Percentiles rank a stretch among this genome's conserved stretches.
phyloP scores from a whole-genome alignment of 1,284 basidiomycete species.

The Vanrija sp. region DNA sequence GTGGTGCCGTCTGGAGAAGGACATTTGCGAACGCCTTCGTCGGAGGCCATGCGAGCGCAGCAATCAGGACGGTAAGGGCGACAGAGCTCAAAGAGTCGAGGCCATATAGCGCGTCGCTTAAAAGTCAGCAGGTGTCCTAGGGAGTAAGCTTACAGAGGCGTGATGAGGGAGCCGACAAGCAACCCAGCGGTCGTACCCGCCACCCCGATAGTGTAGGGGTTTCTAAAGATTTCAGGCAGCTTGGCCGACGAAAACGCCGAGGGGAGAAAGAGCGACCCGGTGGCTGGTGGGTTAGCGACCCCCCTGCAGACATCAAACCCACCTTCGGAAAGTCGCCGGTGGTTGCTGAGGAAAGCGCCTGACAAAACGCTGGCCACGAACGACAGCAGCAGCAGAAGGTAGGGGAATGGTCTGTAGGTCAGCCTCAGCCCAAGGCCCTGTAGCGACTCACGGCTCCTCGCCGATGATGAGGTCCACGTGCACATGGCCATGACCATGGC shows the following conservation, averaged over 20 bases:
- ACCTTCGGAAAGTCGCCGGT: conserved; percentile 66
- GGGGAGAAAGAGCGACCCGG: conserved; percentile 37
- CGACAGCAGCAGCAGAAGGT: conserved; percentile 59
- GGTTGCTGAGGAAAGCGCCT: conserved; percentile 61
- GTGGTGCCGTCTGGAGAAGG: conserved; percentile 78
- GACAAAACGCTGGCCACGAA: conserved; percentile 44
- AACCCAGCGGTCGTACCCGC: conserved; percentile 48
- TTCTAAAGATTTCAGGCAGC: conserved; percentile 27
- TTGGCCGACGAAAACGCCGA: conserved; percentile 17
- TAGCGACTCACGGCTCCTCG: conserved; percentile 10
- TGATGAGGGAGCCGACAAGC: conserved; percentile 36
- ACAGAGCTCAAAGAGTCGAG: conserved; percentile 73
- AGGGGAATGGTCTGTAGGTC: conserved; percentile 51
- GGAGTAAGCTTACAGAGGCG: conserved; percentile 53
- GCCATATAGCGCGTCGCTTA: conserved; percentile 54
- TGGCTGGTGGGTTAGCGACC: conserved; percentile 27
- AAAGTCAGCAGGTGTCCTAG: conserved; percentile 9
- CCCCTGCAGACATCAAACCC: too few relatives aligned
- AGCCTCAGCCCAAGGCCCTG: conserved; percentile 14
- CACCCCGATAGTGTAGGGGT: conserved; percentile 52
- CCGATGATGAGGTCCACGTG: conserved; percentile 13
- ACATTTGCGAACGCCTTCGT: conserved; percentile 74
- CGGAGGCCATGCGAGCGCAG: conserved; percentile 73
- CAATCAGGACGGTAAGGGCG: conserved; percentile 68
- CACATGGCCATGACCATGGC: conserved; percentile 18